A percentile compares a stretch with the other conserved stretches of the same genome.
phyloP scores from a whole-genome alignment of 768 basidiomycete genomes.

The Lactarius akahatsu region DNA sequence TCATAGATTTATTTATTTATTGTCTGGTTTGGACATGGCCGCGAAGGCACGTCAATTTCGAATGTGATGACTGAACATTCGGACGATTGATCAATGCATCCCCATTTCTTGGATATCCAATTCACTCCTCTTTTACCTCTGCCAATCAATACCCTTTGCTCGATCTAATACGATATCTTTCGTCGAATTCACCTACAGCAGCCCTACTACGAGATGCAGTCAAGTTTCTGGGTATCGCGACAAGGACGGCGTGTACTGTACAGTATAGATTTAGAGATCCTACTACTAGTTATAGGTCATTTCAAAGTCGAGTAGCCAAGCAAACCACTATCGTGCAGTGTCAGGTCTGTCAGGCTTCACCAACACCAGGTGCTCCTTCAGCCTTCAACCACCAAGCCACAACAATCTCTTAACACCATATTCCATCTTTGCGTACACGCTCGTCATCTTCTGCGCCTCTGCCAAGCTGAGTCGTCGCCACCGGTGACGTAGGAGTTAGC shows the following conservation, averaged over 20 bases:
- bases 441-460: constrained; percentile 84
- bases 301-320: not conserved
- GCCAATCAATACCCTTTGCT: constrained; percentile 14
- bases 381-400: constrained; percentile 74
- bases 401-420: constrained; percentile 88
- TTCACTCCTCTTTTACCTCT: constrained; percentile 10
- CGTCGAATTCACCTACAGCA: not conserved
- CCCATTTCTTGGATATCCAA: not conserved
- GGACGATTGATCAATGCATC: not conserved
- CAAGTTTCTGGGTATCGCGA: not conserved
- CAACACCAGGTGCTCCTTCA: not conserved
- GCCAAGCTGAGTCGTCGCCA: constrained; percentile 50
- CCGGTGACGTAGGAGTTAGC: constrained; percentile 11
- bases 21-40: not conserved
- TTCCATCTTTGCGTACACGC: constrained; percentile 88
- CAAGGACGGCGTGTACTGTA: constrained; percentile 11
- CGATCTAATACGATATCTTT: constrained; percentile 11
- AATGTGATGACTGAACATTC: constrained; percentile 1
- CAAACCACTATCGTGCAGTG: not conserved
- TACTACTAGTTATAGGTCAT: not conserved
- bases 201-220: constrained; percentile 1
- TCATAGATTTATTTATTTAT: not conserved
- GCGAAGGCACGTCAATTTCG: not conserved
- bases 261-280: constrained; percentile 11
- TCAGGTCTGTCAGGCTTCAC: not conserved